Percentiles rank a stretch among this genome's conserved stretches.
phyloP scores from a whole-genome alignment of 1,139 yeast species.

The Hyphopichia wangnamkhiaoensis region DNA sequence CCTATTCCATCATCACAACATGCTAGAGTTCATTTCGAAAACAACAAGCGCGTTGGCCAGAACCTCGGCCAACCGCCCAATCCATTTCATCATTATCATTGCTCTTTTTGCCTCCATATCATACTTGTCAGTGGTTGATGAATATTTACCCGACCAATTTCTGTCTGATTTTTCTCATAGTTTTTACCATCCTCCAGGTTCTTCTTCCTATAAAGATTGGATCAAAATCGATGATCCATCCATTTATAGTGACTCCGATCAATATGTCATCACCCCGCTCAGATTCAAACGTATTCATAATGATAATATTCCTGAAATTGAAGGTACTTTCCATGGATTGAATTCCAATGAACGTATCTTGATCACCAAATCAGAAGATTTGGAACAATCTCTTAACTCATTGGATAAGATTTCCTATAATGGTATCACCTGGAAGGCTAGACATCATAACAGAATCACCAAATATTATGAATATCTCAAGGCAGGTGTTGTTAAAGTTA shows the following conservation, averaged over 20 bases:
- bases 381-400: conserved; percentile 32
- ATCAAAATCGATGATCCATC: conserved; percentile 33
- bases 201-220: conserved; percentile 47
- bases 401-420: conserved; percentile 34
- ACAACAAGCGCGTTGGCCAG: conserved; percentile 53
- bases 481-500: conserved; percentile 45
- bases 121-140: conserved; percentile 79
- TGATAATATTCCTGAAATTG: conserved; percentile 31
- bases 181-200: conserved; percentile 50
- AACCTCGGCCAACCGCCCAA: conserved; percentile 79
- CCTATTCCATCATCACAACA: conserved; percentile 7
- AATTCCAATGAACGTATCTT: conserved; percentile 41
- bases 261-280: conserved; percentile 54
- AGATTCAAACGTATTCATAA: conserved; percentile 50
- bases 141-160: conserved; percentile 55
- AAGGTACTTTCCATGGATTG: conserved; percentile 32
- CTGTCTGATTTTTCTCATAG: conserved; percentile 15
- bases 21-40: conserved; percentile 32
- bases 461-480: conserved; percentile 65
- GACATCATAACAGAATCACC: conserved; percentile 64
- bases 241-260: conserved; percentile 41
- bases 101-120: conserved; percentile 79
- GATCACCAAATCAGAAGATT: conserved; percentile 39
- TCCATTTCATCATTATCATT: conserved; percentile 78
- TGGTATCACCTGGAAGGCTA: conserved; percentile 62